A percentile compares a stretch with the other conserved stretches of the same genome.
Conservation (phyloP, 202 grass and related monocot species). For the Elaeis oleifera region DNA sequence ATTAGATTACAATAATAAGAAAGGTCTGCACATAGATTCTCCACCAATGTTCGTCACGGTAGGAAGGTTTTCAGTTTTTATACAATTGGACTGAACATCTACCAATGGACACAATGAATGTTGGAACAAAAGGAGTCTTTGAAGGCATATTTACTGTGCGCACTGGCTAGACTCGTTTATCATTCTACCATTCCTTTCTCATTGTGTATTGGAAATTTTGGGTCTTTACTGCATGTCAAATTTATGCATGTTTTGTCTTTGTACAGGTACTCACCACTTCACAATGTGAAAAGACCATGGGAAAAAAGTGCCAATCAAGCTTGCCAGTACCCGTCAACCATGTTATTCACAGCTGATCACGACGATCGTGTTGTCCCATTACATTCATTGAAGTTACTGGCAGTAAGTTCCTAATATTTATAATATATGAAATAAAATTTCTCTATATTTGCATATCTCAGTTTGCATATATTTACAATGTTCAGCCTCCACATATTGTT, state of each 20-base stretch:
- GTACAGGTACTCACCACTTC: constrained; percentile 78
- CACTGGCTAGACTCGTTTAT: no score
- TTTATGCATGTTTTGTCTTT: no score
- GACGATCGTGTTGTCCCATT: constrained; percentile 94
- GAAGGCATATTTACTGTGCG: background rate
- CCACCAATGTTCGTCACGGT: no score
- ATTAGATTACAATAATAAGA: no score
- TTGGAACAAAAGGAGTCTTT: background rate
- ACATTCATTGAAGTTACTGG: constrained; percentile 88
- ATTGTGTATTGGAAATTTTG: background rate
- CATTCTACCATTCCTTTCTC: no score
- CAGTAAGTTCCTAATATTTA: constrained; percentile 42
- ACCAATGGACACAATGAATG: background rate
- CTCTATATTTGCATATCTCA: no score
- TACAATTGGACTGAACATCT: background rate
- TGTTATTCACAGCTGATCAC: constrained; percentile 89
- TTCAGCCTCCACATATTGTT: no score
- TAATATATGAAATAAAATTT: no score
- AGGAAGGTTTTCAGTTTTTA: background rate
- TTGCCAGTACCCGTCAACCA: constrained; percentile 65
- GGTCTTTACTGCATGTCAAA: background rate
- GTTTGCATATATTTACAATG: no score
- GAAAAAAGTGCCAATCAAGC: constrained; percentile 39
- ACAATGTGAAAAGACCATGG: constrained; percentile 75
- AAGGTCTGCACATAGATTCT: no score